Percentiles rank a stretch among this genome's conserved stretches.
These are phyloP conservation scores for Noccaea caerulescens DNA, from an alignment of 345 rosid species.

Conservation along the genomic window DNA sequence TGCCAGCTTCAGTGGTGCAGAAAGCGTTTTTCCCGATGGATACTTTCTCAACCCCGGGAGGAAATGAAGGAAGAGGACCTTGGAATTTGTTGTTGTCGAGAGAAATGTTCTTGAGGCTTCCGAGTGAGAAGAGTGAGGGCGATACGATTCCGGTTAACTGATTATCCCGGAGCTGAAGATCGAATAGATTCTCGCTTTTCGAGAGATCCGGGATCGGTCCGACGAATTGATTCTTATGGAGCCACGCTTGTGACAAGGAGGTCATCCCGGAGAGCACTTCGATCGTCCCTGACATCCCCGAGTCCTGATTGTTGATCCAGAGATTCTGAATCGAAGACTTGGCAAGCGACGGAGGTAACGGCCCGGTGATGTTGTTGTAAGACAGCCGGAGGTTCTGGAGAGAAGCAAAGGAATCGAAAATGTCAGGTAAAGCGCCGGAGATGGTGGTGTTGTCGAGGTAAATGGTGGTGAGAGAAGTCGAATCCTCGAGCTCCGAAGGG, in stretches of 20 bases:
- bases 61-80: slow-evolving; percentile 63
- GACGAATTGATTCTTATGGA: slow-evolving; percentile 66
- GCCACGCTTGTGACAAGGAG: slow-evolving; percentile 63
- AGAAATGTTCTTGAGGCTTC: slow-evolving; percentile 51
- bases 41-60: slow-evolving; percentile 33
- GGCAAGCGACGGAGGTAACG: slow-evolving; percentile 62
- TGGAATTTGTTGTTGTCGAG: slow-evolving; percentile 72
- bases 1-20: slow-evolving; percentile 47
- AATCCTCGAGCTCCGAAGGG: slow-evolving; percentile 58
- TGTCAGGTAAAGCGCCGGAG: slow-evolving; percentile 62
- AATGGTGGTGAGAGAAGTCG: slow-evolving; percentile 48
- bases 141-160: slow-evolving; percentile 70
- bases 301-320: slow-evolving; percentile 68
- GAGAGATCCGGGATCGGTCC: slow-evolving; percentile 85
- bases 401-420: slow-evolving; percentile 53
- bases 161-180: slow-evolving; percentile 80
- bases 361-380: slow-evolving; percentile 74
- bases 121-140: slow-evolving; percentile 45
- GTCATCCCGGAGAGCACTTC: slow-evolving; percentile 65
- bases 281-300: slow-evolving; percentile 65
- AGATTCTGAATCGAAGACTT: slow-evolving; percentile 54
- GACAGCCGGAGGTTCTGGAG: slow-evolving; percentile 61
- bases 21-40: slow-evolving; percentile 50
- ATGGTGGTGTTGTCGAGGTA: slow-evolving; percentile 51
- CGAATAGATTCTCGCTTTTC: slow-evolving; percentile 52